A percentile compares a stretch with the other conserved stretches of the same genome.
Evolutionary conservation across 129 eudicot genomes (phyloP).

Genomic region (Lactuca sativa): DNA sequence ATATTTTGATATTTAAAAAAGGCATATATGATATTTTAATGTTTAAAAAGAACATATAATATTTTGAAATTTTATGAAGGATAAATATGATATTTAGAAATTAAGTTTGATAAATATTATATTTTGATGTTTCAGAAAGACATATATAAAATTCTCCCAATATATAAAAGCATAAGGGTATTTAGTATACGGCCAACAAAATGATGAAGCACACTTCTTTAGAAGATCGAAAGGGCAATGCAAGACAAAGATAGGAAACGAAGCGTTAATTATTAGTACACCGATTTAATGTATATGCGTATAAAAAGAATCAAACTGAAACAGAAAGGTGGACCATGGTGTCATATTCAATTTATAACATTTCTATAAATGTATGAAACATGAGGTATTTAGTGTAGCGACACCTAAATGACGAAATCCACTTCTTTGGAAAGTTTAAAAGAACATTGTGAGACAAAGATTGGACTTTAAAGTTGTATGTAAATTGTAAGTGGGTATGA

Average conservation of each 20-base stretch:
- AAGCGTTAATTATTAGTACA: background rate
- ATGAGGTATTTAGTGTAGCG: constrained; percentile 17
- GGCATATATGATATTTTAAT: too few species aligned
- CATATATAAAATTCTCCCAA: background rate
- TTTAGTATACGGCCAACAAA: background rate
- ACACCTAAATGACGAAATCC: constrained; percentile 30
- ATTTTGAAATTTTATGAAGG: too few species aligned
- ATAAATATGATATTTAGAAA: too few species aligned
- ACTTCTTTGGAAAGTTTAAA: constrained; percentile 37
- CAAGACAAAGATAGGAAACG: background rate
- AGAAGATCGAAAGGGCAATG: background rate
- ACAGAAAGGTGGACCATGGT: constrained; percentile 21
- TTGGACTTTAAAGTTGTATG: constrained; percentile 27
- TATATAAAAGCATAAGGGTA: background rate
- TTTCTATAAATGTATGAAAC: constrained; percentile 20
- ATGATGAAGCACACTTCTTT: background rate
- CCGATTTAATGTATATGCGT: background rate
- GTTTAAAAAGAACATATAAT: too few species aligned
- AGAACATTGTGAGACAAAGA: constrained; percentile 30
- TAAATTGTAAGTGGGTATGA: constrained; percentile 29
- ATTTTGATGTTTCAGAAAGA: too few species aligned
- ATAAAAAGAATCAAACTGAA: constrained; percentile 1
- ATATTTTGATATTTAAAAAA: too few species aligned
- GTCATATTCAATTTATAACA: constrained; percentile 25
- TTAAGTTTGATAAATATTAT: too few species aligned